Conservation (phyloP, 106 monocot species). For the Apostasia shenzhenica region DNA sequence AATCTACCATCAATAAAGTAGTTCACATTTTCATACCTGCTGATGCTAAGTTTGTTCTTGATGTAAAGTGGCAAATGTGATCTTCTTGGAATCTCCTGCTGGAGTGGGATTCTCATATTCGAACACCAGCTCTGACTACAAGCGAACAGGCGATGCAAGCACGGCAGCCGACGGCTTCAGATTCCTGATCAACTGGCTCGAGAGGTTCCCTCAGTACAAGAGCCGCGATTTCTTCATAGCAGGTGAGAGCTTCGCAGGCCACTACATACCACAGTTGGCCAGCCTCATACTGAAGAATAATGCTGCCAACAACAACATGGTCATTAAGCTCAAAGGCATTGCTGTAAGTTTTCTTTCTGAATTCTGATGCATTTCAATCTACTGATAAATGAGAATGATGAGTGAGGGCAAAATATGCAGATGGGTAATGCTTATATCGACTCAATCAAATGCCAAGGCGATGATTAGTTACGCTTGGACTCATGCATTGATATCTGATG, state of each 20-base stretch:
- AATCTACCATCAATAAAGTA: no score
- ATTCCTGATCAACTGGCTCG: conserved; percentile 30
- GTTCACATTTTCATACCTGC: no score
- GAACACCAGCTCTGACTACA: conserved; percentile 21
- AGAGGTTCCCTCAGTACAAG: conserved; percentile 34
- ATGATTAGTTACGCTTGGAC: conserved; percentile 10
- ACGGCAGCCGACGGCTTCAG: conserved; percentile 19
- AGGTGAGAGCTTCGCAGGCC: conserved; percentile 20
- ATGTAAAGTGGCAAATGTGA: conserved; percentile 25
- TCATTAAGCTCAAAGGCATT: conserved; percentile 28
- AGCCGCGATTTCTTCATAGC: conserved; percentile 13
- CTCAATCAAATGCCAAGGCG: neutral
- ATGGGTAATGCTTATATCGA: conserved; percentile 21
- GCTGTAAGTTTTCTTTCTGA: conserved; percentile 15
- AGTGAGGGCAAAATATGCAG: neutral
- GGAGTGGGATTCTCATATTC: conserved; percentile 35
- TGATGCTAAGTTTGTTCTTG: no score
- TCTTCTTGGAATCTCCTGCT: conserved; percentile 33
- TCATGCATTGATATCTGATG: conserved; percentile 19
- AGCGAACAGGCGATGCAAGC: conserved; percentile 14
- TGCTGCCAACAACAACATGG: conserved; percentile 7
- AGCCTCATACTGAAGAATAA: conserved; percentile 15
- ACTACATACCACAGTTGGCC: conserved; percentile 29
- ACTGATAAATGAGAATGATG: neutral
- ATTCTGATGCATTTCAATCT: neutral